These are phyloP conservation scores for Gymnopilus junonius DNA, from an alignment of 768 basidiomycete species.

Conservation along the genomic window DNA sequence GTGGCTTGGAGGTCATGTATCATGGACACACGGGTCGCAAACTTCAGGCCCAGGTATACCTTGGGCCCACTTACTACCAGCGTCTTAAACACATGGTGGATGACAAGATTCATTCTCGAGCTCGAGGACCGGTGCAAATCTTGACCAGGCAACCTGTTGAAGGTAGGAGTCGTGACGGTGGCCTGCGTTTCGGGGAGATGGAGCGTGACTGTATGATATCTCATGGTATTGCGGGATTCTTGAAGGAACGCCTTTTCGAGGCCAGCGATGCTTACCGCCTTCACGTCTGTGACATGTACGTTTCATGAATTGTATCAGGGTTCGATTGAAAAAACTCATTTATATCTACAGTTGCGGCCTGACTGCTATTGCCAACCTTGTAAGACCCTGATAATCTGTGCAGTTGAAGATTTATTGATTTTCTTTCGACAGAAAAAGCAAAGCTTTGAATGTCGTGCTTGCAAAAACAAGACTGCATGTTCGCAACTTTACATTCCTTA, in stretches of 20 bases:
- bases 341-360: constrained; percentile 75
- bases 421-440: constrained; percentile 80
- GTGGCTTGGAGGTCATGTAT: constrained; percentile 98
- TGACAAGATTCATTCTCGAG: constrained; percentile 99
- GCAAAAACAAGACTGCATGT: constrained; percentile 95
- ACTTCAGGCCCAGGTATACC: constrained; percentile 96
- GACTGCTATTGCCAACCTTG: constrained; percentile 95
- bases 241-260: constrained; percentile 96
- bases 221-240: constrained; percentile 96
- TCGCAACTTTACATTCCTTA: constrained; percentile 94
- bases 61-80: constrained; percentile 99
- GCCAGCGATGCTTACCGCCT: constrained; percentile 92
- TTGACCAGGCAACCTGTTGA: constrained; percentile 97
- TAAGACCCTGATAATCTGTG: constrained; percentile 39
- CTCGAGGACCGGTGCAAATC: constrained; percentile 97
- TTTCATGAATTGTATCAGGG: constrained; percentile 18
- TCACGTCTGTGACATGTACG: constrained; percentile 96
- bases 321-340: constrained; percentile 13
- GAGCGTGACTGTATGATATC: constrained; percentile 99
- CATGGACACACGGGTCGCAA: constrained; percentile 99
- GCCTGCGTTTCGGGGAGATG: constrained; percentile 99
- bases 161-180: constrained; percentile 98
- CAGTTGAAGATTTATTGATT: constrained; percentile 9
- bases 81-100: constrained; percentile 99
- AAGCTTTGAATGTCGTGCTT: constrained; percentile 97